Conservation (phyloP, 1,139 yeast species). For the Candida smagusa region DNA sequence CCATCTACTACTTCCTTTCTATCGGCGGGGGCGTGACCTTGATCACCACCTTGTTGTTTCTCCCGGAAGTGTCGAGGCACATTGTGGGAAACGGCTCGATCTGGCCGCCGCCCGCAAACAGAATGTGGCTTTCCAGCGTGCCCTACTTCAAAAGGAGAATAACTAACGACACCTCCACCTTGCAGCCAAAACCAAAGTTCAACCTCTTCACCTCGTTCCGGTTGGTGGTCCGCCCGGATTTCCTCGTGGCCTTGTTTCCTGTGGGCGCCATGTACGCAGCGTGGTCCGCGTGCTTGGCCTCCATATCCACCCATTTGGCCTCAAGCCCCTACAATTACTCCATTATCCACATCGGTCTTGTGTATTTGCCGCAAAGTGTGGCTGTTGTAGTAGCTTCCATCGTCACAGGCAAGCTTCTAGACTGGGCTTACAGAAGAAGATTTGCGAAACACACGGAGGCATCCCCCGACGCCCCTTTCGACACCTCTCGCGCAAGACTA, state of each 20-base stretch:
- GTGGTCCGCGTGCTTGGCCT: conserved; percentile 36
- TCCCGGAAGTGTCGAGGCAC: conserved; percentile 36
- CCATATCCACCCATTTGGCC: conserved; percentile 30
- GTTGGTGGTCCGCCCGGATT: conserved; percentile 22
- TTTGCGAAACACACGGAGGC: background rate
- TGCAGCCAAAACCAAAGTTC: conserved; percentile 13
- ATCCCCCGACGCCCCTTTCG: conserved; percentile 17
- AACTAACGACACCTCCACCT: conserved; percentile 27
- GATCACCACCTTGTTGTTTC: conserved; percentile 17
- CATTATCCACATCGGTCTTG: conserved; percentile 34
- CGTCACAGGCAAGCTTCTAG: conserved; percentile 24
- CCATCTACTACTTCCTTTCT: conserved; percentile 35
- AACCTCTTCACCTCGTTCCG: conserved; percentile 28
- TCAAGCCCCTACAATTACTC: conserved; percentile 26
- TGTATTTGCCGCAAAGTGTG: conserved; percentile 40
- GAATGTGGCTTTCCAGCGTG: conserved; percentile 23
- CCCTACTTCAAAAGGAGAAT: conserved; percentile 23
- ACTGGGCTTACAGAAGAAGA: conserved; percentile 22
- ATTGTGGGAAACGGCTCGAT: conserved; percentile 41
- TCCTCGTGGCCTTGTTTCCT: conserved; percentile 26
- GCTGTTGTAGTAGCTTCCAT: conserved; percentile 29
- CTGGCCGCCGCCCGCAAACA: conserved; percentile 20
- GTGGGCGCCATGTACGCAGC: conserved; percentile 34
- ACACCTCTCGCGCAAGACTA: conserved; percentile 25
- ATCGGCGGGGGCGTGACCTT: conserved; percentile 35